Base-by-base conservation (phyloP, 2,329 filamentous ascomycete genomes). In the Sporothrix pallida region DNA sequence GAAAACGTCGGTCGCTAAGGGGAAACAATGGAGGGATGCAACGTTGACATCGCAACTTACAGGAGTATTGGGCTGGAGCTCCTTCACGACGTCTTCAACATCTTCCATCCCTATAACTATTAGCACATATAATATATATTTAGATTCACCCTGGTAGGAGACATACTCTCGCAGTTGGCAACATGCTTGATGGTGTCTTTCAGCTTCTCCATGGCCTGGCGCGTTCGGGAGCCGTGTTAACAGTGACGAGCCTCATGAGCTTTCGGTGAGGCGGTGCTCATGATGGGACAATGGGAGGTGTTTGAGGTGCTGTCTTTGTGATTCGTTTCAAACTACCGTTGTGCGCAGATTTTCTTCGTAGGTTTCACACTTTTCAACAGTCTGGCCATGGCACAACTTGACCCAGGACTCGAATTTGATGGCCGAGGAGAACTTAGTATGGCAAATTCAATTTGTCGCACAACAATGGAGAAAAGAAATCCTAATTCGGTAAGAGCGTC, bases 141-240 rank as follows among this genome's bases (percentile, higher is more conserved):
- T 56, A 7, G 50, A n/a, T 23, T 26, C 23, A 26, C 23, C 17
- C 7, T 56, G 20, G 7, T 10, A 87, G 56, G n/a, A 17, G 2
- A 37, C 56, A 2, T 37, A 60, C 56, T 31, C 56, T 60, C 56
- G 77, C 86, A 88, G 79, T 93, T 92, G 60, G 83, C 89, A 44
- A 87, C 84, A 79, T 92, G 85, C 58, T 86, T 82, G 77, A 92
- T 91, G 1, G 84, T 88, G 80, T 92, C 89, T 79, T 89, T 90
- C 46, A 93, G 80, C n/a, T 85, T 86, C 72, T 91, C 87, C 12
- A 87, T 84, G 56, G 81, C 81, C 89, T 88, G 48, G 90, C 91
- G 73, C 90, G 84, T 75, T 91, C 90, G 0, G 90, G 90, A 1
- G 87, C 89, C 1, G 87, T 91, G 82, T 92, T 92, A 76, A 92